These are phyloP conservation scores for Gamsiella multidivaricata DNA, from an alignment of 192 early-diverging fungal species.

Conservation along the genomic window DNA sequence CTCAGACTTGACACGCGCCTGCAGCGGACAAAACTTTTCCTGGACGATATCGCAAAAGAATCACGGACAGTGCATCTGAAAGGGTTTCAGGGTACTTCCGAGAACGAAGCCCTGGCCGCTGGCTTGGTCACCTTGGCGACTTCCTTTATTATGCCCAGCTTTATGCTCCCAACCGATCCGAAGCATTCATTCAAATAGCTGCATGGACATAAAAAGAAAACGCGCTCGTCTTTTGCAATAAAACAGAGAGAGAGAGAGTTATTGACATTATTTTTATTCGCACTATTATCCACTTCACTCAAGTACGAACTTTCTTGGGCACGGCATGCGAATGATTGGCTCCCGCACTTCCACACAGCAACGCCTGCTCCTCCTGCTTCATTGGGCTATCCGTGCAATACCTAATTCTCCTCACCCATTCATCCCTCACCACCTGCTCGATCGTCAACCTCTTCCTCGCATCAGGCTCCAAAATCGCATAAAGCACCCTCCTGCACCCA, in stretches of 20 bases:
- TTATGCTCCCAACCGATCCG: not conserved
- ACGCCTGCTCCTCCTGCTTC: constrained; percentile 23
- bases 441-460: constrained; percentile 75
- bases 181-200: too few relatives aligned
- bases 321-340: constrained; percentile 6
- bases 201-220: too few relatives aligned
- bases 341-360: not conserved
- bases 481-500: constrained; percentile 74
- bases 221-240: too few relatives aligned
- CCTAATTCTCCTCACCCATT: constrained; percentile 76
- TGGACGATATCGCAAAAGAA: constrained; percentile 1
- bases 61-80: constrained; percentile 8
- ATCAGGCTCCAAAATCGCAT: constrained; percentile 84
- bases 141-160: constrained; percentile 1
- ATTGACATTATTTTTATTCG: too few relatives aligned
- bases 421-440: constrained; percentile 74
- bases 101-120: constrained; percentile 19
- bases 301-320: constrained; percentile 24
- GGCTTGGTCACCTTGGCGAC: constrained; percentile 16
- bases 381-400: constrained; percentile 58
- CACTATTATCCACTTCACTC: not conserved
- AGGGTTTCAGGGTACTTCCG: constrained; percentile 27
- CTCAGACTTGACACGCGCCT: constrained; percentile 16
- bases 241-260: too few relatives aligned
- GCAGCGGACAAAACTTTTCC: constrained; percentile 11